Conservation (phyloP, 1,284 basidiomycete species). For the Pyrrhoderma noxium region DNA sequence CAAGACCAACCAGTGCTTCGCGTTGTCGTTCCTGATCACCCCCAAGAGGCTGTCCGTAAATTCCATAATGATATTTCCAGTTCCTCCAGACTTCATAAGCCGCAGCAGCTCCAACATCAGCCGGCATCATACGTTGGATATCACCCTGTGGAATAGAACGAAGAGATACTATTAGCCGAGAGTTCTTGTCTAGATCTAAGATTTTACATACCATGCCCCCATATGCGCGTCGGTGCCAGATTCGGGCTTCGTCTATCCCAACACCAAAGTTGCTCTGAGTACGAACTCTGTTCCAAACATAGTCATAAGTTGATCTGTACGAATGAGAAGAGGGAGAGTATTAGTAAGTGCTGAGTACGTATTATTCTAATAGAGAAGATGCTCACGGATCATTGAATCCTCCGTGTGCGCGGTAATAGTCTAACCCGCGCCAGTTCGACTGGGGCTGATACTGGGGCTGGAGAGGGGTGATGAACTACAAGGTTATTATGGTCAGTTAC, state of each 20-base stretch:
- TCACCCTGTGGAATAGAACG: slow-evolving; percentile 33
- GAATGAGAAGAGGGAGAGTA: slow-evolving; percentile 14
- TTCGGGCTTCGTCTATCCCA: slow-evolving; percentile 45
- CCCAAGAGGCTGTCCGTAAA: slow-evolving; percentile 43
- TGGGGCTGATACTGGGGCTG: slow-evolving; percentile 50
- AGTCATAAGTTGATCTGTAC: slow-evolving; percentile 46
- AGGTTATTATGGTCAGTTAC: too few species aligned
- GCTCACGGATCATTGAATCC: slow-evolving; percentile 49
- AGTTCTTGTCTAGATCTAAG: background rate
- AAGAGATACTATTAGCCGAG: background rate
- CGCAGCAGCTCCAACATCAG: slow-evolving; percentile 58
- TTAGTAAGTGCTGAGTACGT: slow-evolving; percentile 15
- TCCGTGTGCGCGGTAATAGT: slow-evolving; percentile 57
- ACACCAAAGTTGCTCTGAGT: slow-evolving; percentile 37
- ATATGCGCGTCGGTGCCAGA: slow-evolving; percentile 54
- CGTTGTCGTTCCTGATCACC: slow-evolving; percentile 47
- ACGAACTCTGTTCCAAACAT: slow-evolving; percentile 46
- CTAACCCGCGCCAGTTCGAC: slow-evolving; percentile 49
- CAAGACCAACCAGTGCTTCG: slow-evolving; percentile 53
- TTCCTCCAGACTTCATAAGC: slow-evolving; percentile 62
- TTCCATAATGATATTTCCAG: slow-evolving; percentile 47
- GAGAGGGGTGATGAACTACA: slow-evolving; percentile 41
- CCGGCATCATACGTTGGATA: slow-evolving; percentile 37
- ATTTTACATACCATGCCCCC: slow-evolving; percentile 38
- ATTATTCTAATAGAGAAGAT: slow-evolving; percentile 1